phyloP scores from a whole-genome alignment of 2,329 filamentous ascomycete genomes.

The Penicillium sp. region DNA sequence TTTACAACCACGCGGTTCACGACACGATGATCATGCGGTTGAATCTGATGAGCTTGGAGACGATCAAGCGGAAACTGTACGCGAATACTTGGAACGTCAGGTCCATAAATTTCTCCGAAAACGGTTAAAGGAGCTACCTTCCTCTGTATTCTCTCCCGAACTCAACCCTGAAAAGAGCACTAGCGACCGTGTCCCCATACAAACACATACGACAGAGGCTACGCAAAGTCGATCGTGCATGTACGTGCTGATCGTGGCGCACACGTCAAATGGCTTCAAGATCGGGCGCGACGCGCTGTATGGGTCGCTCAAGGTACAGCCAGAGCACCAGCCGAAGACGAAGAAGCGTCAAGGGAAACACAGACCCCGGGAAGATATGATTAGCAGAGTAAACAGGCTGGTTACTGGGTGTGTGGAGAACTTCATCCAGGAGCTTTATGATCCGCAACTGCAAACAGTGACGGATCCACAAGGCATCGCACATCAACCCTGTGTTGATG shows the following conservation, averaged over 20 bases:
- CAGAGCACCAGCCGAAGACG: background rate
- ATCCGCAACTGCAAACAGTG: conserved; percentile 31
- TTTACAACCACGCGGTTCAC: background rate
- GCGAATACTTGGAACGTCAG: conserved; percentile 32
- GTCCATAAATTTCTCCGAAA: conserved; percentile 24
- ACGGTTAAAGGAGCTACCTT: conserved; percentile 22
- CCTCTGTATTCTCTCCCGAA: conserved; percentile 18
- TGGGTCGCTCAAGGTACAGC: conserved; percentile 27
- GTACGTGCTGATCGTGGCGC: conserved; percentile 62
- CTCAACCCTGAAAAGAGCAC: background rate
- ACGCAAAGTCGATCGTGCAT: conserved; percentile 51
- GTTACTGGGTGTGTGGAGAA: conserved; percentile 51
- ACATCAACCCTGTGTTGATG: conserved; percentile 55
- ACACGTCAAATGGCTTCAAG: conserved; percentile 52
- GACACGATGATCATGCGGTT: background rate
- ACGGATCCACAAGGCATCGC: background rate
- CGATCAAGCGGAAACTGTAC: conserved; percentile 22
- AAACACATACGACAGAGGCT: conserved; percentile 44
- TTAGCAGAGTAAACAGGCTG: conserved; percentile 40
- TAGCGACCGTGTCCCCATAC: conserved; percentile 27
- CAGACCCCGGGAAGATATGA: background rate
- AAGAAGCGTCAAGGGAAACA: conserved; percentile 7
- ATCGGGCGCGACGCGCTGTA: conserved; percentile 59
- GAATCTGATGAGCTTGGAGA: background rate
- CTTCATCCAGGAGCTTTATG: conserved; percentile 52